Percentiles rank a stretch among this genome's conserved stretches.
These are phyloP conservation scores for Ambispora gerdemannii DNA, from an alignment of 192 early-diverging fungal genomes.

Conservation along the genomic window DNA sequence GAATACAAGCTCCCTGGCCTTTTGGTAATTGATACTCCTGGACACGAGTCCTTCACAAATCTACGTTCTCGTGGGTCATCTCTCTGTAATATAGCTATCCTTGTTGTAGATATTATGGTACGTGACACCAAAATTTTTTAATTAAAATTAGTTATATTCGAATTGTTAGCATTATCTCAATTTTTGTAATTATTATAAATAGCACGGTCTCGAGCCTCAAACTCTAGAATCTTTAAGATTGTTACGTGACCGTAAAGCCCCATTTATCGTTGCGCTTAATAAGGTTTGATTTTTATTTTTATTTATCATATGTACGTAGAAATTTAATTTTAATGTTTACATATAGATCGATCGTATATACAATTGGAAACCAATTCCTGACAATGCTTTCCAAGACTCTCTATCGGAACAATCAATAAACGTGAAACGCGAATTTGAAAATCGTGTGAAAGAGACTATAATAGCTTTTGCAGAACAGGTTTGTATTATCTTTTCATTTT, in stretches of 20 bases:
- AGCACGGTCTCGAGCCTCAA: slow-evolving; percentile 95
- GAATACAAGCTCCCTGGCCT: slow-evolving; percentile 90
- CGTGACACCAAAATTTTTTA: background rate
- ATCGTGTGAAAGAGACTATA: slow-evolving; percentile 72
- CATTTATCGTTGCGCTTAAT: slow-evolving; percentile 98
- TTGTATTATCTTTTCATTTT: background rate
- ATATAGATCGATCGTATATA: slow-evolving; percentile 85
- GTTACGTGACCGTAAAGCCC: slow-evolving; percentile 89
- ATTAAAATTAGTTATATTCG: background rate
- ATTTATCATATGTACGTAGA: background rate
- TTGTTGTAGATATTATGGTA: slow-evolving; percentile 96
- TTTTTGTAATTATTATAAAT: background rate
- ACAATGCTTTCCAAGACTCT: slow-evolving; percentile 78
- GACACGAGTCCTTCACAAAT: slow-evolving; percentile 98
- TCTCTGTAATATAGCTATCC: slow-evolving; percentile 96
- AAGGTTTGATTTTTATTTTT: slow-evolving; percentile 45
- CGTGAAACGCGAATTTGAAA: slow-evolving; percentile 83
- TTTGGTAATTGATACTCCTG: slow-evolving; percentile 96
- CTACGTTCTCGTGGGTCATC: slow-evolving; percentile 92
- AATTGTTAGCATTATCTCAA: background rate
- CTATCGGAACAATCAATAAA: slow-evolving; percentile 67
- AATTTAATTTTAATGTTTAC: background rate
- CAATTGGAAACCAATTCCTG: slow-evolving; percentile 83
- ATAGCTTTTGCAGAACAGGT: slow-evolving; percentile 84
- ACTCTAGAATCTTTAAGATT: slow-evolving; percentile 93